Base-by-base conservation (phyloP, 768 basidiomycete genomes). In the Lactarius quietus region DNA sequence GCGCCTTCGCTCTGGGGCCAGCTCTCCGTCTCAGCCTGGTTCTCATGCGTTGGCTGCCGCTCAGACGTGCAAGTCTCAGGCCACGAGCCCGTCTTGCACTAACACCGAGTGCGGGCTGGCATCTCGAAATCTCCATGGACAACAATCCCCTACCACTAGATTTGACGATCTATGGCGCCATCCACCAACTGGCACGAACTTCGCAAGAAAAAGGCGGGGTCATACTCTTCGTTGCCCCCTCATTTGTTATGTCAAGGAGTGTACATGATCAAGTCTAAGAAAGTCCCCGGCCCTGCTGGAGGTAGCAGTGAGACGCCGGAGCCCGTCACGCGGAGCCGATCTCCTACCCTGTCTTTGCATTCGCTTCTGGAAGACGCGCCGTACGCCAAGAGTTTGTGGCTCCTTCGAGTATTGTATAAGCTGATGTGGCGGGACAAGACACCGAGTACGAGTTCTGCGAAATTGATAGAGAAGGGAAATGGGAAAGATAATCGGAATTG, bases 111-210 rank as follows among this genome's bases (percentile, higher is more conserved):
- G n/a, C n/a, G n/a, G n/a, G n/a, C 72, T 99, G 94, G 93, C 95
- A 99, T 74, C 85, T 98, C 59, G 90, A 97, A 76, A 98, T 99
- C 76, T 90, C 85, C 10, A 90, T 98, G 86, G 93, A 93, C 72
- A 95, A 94, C 66, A 88, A 92, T 54, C 76, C 85, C 28, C 78
- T 98, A 20, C 89, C 91, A 0, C 76, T 95, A 64, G 92, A 95
- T 74, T 81, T 95, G 62, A 98, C 97, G 0, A 89, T 99, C 59
- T 99, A 97, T 72, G 97, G 97, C 8, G 96, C 95, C 0, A 90
- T 97, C 54, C 95, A 98, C 73, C 92, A 94, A n/a, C n/a, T n/a
- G n/a, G 71, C 89, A 93, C 71, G 91, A 95, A 74, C 84, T 85
- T 75, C 83, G 90, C 65, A 90, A 92, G 79, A 86, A 89, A 74